Base-by-base conservation (phyloP, 305 asterid genomes). In the Fraxinus sp. region DNA sequence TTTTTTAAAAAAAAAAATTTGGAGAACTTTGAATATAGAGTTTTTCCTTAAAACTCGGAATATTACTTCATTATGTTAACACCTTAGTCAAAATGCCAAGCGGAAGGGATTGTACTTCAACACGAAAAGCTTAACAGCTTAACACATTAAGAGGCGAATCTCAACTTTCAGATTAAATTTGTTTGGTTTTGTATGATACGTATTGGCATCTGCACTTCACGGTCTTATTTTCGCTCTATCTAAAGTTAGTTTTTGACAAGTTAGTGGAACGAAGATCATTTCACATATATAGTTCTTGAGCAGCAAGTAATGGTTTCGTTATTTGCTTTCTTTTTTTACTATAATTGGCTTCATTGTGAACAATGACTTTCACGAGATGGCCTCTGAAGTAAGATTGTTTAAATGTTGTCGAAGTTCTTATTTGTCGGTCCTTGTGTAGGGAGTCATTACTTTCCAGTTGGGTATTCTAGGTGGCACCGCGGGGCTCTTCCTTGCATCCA, bases 241-340 rank as follows among this genome's bases (percentile, higher is more conserved):
- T 0, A 97, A 95, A 30, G 88, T 79, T 92, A 32, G 91, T 93
- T 62, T 92, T 95, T 3, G 78, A 91, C 37, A 90, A 89, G 78
- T 55, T 87, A 66, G 90, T 93, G 0, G 97, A 95, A 18, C 86
- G 95, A 77, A 87, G 90, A 79, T 93, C 97, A 0, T 93, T 95
- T 82, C 97, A 91, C 24, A 96, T 93, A 2, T n/a, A n/a, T n/a
- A n/a, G 97, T 92, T 35, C 84, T 95, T 64, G 98, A 94, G 90
- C 97, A 95, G 87, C 98, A 95, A 86, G 91, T 92, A 82, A 90
- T 91, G 92, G 98, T 95, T 62, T 95, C 98, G 18, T 20, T 95
- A 4, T 84, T 91, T 1, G 97, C 91, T 3, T 94, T 95, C 37
- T 26, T 85, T 71, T 95, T 95, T 77, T 1, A 92, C 98, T 0